Evolutionary conservation across 2,329 filamentous ascomycete species (phyloP).

Genomic region (Diaporthe aspalathi): DNA sequence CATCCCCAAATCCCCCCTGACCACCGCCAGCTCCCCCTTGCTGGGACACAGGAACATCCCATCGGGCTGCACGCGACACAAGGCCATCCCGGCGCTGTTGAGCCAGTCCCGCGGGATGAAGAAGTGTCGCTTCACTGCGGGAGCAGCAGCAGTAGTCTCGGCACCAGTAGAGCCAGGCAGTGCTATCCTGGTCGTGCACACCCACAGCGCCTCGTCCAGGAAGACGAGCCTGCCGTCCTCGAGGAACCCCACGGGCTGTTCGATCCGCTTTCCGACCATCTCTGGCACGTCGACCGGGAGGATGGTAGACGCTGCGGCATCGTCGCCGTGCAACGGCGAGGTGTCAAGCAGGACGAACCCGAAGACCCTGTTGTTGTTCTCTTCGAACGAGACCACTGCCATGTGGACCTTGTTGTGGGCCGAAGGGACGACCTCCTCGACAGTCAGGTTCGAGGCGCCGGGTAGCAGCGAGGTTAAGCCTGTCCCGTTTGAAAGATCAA

Average conservation of each 20-base stretch:
- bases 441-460: neutral
- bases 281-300: slow-evolving; percentile 21
- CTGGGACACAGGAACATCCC: slow-evolving; percentile 41
- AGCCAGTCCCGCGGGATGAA: slow-evolving; percentile 45
- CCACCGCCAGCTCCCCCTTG: slow-evolving; percentile 41
- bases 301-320: neutral
- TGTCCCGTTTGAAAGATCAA: neutral
- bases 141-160: neutral
- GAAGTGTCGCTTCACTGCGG: slow-evolving; percentile 40
- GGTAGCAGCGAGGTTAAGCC: slow-evolving; percentile 5
- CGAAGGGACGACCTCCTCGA: slow-evolving; percentile 9
- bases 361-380: slow-evolving; percentile 23
- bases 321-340: neutral
- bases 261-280: neutral
- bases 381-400: slow-evolving; percentile 24
- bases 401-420: slow-evolving; percentile 21
- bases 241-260: slow-evolving; percentile 41
- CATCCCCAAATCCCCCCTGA: slow-evolving; percentile 37
- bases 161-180: neutral
- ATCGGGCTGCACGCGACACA: slow-evolving; percentile 39
- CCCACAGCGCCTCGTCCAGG: slow-evolving; percentile 41
- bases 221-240: slow-evolving; percentile 41
- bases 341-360: slow-evolving; percentile 40
- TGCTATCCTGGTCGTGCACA: slow-evolving; percentile 39
- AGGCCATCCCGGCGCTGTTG: slow-evolving; percentile 35